Base-by-base conservation (phyloP, 345 rosid genomes). In the Brassica rapa region DNA sequence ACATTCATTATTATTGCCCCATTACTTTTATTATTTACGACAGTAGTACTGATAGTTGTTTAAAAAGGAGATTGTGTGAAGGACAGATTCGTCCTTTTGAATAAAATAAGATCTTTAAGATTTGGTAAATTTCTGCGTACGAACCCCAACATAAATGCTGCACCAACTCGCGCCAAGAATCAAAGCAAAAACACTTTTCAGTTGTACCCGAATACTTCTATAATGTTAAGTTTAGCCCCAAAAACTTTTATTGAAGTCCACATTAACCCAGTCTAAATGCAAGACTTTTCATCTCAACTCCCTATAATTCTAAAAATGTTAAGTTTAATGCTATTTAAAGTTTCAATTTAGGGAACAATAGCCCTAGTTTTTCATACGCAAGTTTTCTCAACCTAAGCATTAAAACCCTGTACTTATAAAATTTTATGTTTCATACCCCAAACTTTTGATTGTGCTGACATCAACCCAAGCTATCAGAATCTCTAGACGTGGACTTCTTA, bases 111-210 rank as follows among this genome's bases (percentile, higher is more conserved):
- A 74, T 69, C 62, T 74, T 62, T 53, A 30, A 72, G 71, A 73
- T 74, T 61, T 73, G 43, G 68, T 37, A 65, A 65, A 72, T 63
- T 14, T 7, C 37, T 11, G 27, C 24, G 75, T 80, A 74, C 78
- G 51, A 73, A 67, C 41, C 76, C 79, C 75, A 43, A 74, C 83
- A 80, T 74, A 9, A 80, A 80, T 80, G 83, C 79, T 56, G 1
- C 27, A 73, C 30, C 57, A 19, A 61, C 64, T 79, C 82, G 78
- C 75, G 66, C 78, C 78, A 79, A 68, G 66, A 68, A 74, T 61
- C 71, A 62, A 66, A 16, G 16, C 15, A 29, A 8, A 6, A 2
- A 29, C 16, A 68, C 68, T 46, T 69, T 76, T 70, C 60, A 25
- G 63, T 2, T 0, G 1, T 4, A n/a, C n/a, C 60, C 66, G 4